Conservation (phyloP, 805 yeast genomes). For the Blastobotrys muscicola region DNA sequence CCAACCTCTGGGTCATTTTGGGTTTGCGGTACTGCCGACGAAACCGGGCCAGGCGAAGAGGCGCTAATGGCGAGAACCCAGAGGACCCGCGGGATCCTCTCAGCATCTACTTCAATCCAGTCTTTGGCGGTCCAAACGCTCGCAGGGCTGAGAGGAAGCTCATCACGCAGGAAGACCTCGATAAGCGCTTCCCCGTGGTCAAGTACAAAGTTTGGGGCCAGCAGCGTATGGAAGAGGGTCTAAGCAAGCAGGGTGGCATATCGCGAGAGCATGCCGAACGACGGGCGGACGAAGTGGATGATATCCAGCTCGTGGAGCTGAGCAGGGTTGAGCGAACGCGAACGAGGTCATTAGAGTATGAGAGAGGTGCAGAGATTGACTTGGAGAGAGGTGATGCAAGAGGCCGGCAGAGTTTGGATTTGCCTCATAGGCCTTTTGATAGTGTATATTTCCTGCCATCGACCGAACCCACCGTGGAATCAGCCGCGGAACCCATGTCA, state of each 20-base stretch:
- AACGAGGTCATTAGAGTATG: too few species aligned
- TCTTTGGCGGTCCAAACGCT: slow-evolving; percentile 5
- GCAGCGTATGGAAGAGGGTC: slow-evolving; percentile 16
- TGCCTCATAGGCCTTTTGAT: too few species aligned
- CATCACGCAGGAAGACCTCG: slow-evolving; percentile 21
- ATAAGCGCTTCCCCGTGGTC: slow-evolving; percentile 24
- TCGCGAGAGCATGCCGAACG: slow-evolving; percentile 6
- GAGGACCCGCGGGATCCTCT: slow-evolving; percentile 7
- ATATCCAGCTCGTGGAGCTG: background rate
- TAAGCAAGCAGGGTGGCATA: slow-evolving; percentile 15
- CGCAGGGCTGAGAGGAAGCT: slow-evolving; percentile 18
- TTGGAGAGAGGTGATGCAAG: too few species aligned
- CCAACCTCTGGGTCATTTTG: slow-evolving; percentile 27
- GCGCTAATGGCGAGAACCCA: slow-evolving; percentile 2
- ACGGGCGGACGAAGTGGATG: slow-evolving; percentile 1
- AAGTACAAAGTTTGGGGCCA: slow-evolving; percentile 25
- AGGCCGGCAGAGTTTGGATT: too few species aligned
- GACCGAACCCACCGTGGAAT: too few species aligned
- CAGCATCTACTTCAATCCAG: slow-evolving; percentile 12
- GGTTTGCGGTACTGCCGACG: slow-evolving; percentile 27
- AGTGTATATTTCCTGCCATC: too few species aligned
- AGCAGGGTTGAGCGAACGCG: background rate
- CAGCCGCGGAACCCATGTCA: too few species aligned
- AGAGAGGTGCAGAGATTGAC: too few species aligned
- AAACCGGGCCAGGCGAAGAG: slow-evolving; percentile 15